Base-by-base conservation (phyloP, 2,329 filamentous ascomycete genomes). In the Trichoderma koningii region DNA sequence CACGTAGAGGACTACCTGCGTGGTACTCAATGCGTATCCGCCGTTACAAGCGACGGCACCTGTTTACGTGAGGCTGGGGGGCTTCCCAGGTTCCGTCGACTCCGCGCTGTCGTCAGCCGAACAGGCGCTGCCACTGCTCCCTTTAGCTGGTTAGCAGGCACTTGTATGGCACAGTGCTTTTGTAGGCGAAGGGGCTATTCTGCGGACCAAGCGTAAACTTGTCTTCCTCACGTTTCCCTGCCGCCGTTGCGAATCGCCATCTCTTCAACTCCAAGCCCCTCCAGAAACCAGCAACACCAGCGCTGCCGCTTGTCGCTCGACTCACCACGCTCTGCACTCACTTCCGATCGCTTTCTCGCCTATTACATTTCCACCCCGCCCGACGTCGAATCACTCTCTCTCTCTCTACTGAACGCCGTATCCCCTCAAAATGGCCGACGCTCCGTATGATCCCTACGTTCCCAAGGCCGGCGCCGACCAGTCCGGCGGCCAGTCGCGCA, bases 371-470 rank as follows among this genome's bases (percentile, higher is more conserved):
- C 26, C 34, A 38, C 34, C 5, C 51, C 45, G 28, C 59, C 15
- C 28, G 52, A 56, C 30, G 30, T 9, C 30, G 7, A 10, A 52
- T 21, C 47, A 5, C 45, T 56, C 42, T 56, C 48, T 60, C 48
- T 60, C 47, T 52, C 34, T 38, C 10, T 3, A n/a, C 53, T 30
- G 56, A 65, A 55, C 50, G 55, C 6, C 19, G 7, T 26, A 44
- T 45, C 19, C 65, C 66, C 56, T 61, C 72, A 79, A 69, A 72
- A 86, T 86, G 84, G 79, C 84, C 71, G 80, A 85, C 66, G 80
- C 83, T 75, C 91, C 91, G 71, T 96, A 96, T 80, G 92, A 96
- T 80, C 92, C 92, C 69, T 96, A 95, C 81, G 93, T 94, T 78
- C 92, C 92, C 75, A 87, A 85, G 76, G 87, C 87, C 78, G 87